These are phyloP conservation scores for Xylariaceae sp. DNA, from an alignment of 2,329 filamentous ascomycete species.

Conservation along the genomic window DNA sequence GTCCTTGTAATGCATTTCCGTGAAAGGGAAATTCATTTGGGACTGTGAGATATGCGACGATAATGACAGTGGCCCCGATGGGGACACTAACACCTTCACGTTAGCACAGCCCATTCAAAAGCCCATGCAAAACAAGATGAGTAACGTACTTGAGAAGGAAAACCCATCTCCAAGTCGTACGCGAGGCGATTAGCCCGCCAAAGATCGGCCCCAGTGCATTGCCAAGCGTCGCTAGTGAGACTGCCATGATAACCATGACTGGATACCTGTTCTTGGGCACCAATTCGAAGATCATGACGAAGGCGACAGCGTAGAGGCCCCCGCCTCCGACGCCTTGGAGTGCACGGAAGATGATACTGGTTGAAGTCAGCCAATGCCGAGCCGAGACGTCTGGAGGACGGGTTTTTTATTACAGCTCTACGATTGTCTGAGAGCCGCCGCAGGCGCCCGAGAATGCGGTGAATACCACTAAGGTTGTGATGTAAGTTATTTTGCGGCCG, in stretches of 20 bases:
- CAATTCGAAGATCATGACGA: conserved; percentile 67
- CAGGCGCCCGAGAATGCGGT: conserved; percentile 9
- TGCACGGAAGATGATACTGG: conserved; percentile 46
- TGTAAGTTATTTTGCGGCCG: conserved; percentile 6
- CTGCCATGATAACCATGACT: background rate
- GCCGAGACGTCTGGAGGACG: background rate
- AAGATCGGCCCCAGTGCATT: conserved; percentile 12
- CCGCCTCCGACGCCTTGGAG: conserved; percentile 59
- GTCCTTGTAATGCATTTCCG: background rate
- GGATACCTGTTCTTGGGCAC: conserved; percentile 42
- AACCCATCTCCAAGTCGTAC: conserved; percentile 13
- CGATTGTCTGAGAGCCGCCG: conserved; percentile 8
- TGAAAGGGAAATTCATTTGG: conserved; percentile 14
- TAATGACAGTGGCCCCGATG: background rate
- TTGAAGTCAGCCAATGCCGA: background rate
- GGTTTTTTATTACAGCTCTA: conserved; percentile 4
- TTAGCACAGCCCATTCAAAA: too few relatives aligned
- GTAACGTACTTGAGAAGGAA: conserved; percentile 13
- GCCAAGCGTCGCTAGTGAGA: conserved; percentile 2
- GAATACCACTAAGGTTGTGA: conserved; percentile 4
- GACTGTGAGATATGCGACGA: conserved; percentile 4
- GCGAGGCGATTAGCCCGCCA: conserved; percentile 9
- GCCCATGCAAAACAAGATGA: background rate
- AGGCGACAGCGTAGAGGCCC: conserved; percentile 67
- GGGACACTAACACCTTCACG: conserved; percentile 12